Evolutionary conservation across 495 filamentous ascomycete species (phyloP).

Genomic region (Aspergillus carlsbadensis): DNA sequence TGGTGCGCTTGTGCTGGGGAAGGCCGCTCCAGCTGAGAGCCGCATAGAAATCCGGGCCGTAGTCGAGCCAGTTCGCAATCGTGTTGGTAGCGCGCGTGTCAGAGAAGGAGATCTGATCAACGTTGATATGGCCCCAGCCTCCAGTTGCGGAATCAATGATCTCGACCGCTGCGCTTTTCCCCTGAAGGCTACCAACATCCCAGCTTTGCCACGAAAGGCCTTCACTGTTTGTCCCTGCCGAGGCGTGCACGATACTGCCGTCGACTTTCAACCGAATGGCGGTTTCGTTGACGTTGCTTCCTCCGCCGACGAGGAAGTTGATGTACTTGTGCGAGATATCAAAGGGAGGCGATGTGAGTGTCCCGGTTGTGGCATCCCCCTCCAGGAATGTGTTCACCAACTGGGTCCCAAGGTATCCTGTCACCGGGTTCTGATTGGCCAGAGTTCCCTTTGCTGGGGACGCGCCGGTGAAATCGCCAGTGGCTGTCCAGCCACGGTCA

Average conservation of each 20-base stretch:
- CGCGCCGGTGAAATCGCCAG: not conserved
- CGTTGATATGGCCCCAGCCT: conserved; percentile 1
- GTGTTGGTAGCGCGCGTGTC: not conserved
- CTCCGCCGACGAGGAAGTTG: conserved; percentile 3
- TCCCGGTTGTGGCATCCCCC: not conserved
- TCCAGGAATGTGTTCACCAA: not conserved
- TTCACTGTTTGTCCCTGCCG: not conserved
- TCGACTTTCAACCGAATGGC: conserved; percentile 1
- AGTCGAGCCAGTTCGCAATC: conserved; percentile 46
- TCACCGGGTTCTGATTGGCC: not conserved
- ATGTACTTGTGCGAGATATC: conserved; percentile 3
- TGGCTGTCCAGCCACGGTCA: not conserved
- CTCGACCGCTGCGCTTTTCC: not conserved
- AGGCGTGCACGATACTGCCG: not conserved
- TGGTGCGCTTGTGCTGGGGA: conserved; percentile 30
- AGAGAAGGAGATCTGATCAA: conserved; percentile 4
- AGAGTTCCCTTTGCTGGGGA: not conserved
- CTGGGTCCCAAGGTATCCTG: not conserved
- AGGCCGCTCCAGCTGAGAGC: conserved; percentile 52
- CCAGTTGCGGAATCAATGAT: not conserved
- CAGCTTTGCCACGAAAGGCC: not conserved
- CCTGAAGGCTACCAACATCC: not conserved
- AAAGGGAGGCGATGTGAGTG: not conserved
- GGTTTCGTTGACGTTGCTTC: conserved; percentile 4
- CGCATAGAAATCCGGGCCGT: conserved; percentile 59